Percentiles rank a stretch among this genome's conserved stretches.
These are phyloP conservation scores for Podospora pseudocomata DNA, from an alignment of 495 filamentous ascomycete genomes.

Conservation along the genomic window DNA sequence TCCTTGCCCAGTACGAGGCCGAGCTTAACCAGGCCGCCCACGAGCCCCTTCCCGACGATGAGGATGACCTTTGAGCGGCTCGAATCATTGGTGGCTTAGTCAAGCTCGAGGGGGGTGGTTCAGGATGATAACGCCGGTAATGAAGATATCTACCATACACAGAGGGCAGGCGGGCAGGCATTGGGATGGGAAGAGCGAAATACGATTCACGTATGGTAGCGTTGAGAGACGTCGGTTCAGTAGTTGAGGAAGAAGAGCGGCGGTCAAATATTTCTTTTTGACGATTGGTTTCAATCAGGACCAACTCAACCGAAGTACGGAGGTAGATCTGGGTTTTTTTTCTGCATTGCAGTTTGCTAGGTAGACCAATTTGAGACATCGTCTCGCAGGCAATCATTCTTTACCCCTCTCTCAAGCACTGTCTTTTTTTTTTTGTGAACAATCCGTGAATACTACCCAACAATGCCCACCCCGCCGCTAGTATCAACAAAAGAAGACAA, in stretches of 20 bases:
- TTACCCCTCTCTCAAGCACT: neutral
- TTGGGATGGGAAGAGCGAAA: conserved; percentile 18
- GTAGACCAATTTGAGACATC: conserved; percentile 26
- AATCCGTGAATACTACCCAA: neutral
- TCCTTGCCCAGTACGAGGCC: conserved; percentile 74
- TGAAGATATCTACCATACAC: conserved; percentile 28
- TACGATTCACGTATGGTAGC: conserved; percentile 10
- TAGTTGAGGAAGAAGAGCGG: conserved; percentile 13
- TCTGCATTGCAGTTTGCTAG: conserved; percentile 26
- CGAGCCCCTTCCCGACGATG: conserved; percentile 92
- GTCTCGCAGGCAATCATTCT: conserved; percentile 12
- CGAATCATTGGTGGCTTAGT: conserved; percentile 10
- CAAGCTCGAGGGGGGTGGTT: conserved; percentile 14
- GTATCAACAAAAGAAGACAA: neutral
- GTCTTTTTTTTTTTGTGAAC: no score
- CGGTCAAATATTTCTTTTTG: conserved; percentile 20
- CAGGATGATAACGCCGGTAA: conserved; percentile 33
- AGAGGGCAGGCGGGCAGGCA: conserved; percentile 26
- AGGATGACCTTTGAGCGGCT: conserved; percentile 55
- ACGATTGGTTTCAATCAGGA: conserved; percentile 14
- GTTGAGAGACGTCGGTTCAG: conserved; percentile 16
- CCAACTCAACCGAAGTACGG: conserved; percentile 20
- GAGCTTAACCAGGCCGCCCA: conserved; percentile 83
- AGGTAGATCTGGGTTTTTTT: conserved; percentile 31
- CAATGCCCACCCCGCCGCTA: neutral